Base-by-base conservation (phyloP, 2,329 filamentous ascomycete genomes). In the Paraphaeosphaeria minitans region DNA sequence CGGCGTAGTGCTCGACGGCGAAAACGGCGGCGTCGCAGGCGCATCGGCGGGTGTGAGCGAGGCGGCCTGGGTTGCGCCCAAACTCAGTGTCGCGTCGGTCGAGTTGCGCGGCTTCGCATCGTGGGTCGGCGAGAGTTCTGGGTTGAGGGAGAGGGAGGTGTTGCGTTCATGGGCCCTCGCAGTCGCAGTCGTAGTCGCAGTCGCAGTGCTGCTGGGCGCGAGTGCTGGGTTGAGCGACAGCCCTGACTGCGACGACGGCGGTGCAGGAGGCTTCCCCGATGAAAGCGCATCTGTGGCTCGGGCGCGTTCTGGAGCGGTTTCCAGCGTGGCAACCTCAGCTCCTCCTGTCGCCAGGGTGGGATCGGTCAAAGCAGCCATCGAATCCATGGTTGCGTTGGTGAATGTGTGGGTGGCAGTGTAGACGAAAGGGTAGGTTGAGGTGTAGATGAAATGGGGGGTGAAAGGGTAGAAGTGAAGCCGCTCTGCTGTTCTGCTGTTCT, bases 1-100 rank as follows among this genome's bases (percentile, higher is more conserved):
- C 0, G 72, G 69, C 10, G 71, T 75, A 21, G 69, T 65, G 59
- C 72, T 75, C 12, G 67, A 67, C 1, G 73, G 72, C 24, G 71
- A 74, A 59, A 74, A 73, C 0, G 71, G 72, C 4, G 73, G 71
- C 10, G 71, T 70, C 5, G 55, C 54, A n/a, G 57, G 57, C 9
- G 53, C 53, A 29, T 63, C 53, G 57, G 22, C 21, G 41, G 46
- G 31, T 4, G 53, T 55, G 24, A 43, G 41, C 16, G 48, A 46
- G 19, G 33, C 50, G 39, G 47, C 24, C 4, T 24, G 31, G 16
- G 50, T 46, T 12, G 43, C 50, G 12, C 51, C 51, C 27, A 53
- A 12, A n/a, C 39, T 45, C 24, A 53, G 41, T 5, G 51, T 35
- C 39, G 39, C 41, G 41, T 53, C 51, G 41, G 41, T 53, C 39